These are phyloP conservation scores for Syzygium aqueum DNA, from an alignment of 345 rosid genomes.

Conservation along the genomic window DNA sequence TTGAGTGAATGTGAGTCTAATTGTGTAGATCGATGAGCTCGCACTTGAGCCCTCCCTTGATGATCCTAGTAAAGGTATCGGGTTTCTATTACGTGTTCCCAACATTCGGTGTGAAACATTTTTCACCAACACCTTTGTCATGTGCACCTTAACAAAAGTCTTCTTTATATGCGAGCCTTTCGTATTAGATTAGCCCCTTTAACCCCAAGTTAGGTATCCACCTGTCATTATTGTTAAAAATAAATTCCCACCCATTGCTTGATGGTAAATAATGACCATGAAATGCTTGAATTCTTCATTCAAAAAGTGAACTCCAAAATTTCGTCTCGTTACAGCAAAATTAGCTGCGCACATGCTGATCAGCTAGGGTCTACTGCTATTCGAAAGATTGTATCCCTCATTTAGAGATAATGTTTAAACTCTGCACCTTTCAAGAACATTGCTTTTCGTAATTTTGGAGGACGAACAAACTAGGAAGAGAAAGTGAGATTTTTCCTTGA, in stretches of 20 bases:
- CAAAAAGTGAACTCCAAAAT: not conserved
- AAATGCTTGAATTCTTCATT: not conserved
- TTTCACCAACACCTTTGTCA: not conserved
- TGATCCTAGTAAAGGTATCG: not conserved
- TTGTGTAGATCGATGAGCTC: not conserved
- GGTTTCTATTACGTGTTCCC: not conserved
- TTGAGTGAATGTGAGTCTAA: not conserved
- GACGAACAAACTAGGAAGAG: not conserved
- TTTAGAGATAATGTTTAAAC: not conserved
- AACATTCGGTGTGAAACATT: not conserved
- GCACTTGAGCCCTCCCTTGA: rapidly evolving
- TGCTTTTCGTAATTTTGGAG: not conserved
- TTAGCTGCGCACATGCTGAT: not conserved
- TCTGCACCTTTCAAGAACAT: not conserved
- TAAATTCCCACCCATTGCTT: not conserved
- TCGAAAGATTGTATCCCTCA: not conserved
- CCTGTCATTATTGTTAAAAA: not conserved
- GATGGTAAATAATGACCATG: not conserved
- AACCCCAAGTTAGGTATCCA: not conserved
- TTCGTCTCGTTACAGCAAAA: not conserved
- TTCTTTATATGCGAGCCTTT: not conserved
- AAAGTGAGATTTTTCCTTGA: not conserved
- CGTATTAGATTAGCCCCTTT: not conserved
- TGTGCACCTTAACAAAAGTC: not conserved
- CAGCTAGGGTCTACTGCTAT: not conserved